phyloP scores from a whole-genome alignment of 768 basidiomycete species.

The Macrolepiota fuliginosa region DNA sequence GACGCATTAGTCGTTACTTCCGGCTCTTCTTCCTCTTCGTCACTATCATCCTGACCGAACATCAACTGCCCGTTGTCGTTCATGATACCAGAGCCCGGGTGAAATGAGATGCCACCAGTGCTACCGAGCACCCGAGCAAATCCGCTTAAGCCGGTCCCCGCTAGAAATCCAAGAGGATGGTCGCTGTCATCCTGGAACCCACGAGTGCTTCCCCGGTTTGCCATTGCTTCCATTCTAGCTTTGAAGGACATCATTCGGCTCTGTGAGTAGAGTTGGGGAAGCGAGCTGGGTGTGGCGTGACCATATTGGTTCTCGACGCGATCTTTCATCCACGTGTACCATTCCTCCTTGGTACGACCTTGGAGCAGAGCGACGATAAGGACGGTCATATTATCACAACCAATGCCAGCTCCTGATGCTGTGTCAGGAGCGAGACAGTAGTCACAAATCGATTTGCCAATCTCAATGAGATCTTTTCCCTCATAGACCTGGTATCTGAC shows the following conservation, averaged over 20 bases:
- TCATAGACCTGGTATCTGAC: slow-evolving; percentile 79
- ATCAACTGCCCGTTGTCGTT: slow-evolving; percentile 51
- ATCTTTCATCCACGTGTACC: slow-evolving; percentile 87
- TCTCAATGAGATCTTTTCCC: slow-evolving; percentile 75
- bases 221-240: slow-evolving; percentile 56
- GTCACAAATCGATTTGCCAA: slow-evolving; percentile 87
- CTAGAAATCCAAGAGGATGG: slow-evolving; percentile 5
- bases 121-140: slow-evolving; percentile 26
- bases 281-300: slow-evolving; percentile 69
- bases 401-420: slow-evolving; percentile 86
- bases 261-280: slow-evolving; percentile 75
- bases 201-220: slow-evolving; percentile 34
- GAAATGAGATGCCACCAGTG: slow-evolving; percentile 63
- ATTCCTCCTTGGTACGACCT: slow-evolving; percentile 86
- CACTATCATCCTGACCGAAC: slow-evolving; percentile 65
- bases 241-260: slow-evolving; percentile 63
- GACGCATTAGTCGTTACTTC: slow-evolving; percentile 32
- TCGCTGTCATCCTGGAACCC: slow-evolving; percentile 22
- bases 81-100: slow-evolving; percentile 51
- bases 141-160: slow-evolving; percentile 6
- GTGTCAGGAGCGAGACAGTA: slow-evolving; percentile 94
- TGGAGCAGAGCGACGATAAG: slow-evolving; percentile 86
- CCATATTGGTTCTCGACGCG: slow-evolving; percentile 77
- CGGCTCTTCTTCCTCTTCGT: slow-evolving; percentile 52
- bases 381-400: slow-evolving; percentile 99